A percentile compares a stretch with the other conserved stretches of the same genome.
phyloP scores from a whole-genome alignment of 2,329 filamentous ascomycete species.

The Didymosphaeria variabile region DNA sequence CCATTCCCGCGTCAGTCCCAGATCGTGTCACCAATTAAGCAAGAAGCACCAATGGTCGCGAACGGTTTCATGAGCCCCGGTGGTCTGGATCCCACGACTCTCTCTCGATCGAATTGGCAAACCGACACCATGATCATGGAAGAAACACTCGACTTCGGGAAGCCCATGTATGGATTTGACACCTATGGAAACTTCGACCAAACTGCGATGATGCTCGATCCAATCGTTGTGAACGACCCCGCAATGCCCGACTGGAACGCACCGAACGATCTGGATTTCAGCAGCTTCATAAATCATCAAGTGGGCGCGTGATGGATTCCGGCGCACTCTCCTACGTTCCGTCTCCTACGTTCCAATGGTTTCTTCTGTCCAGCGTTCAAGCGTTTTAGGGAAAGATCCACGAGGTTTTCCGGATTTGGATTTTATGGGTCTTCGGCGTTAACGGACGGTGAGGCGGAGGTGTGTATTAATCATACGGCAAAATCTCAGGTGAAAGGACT shows the following conservation, averaged over 20 bases:
- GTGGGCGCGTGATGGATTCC: constrained; percentile 40
- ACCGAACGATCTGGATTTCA: constrained; percentile 47
- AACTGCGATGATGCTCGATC: constrained; percentile 44
- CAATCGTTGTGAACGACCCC: constrained; percentile 40
- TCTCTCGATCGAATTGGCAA: constrained; percentile 42
- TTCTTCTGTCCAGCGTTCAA: constrained; percentile 45
- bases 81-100: constrained; percentile 41
- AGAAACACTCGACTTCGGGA: constrained; percentile 46
- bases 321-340: constrained; percentile 26
- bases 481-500: constrained; percentile 23
- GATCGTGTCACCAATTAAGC: constrained; percentile 39
- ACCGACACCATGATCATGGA: constrained; percentile 49
- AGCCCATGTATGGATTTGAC: constrained; percentile 46
- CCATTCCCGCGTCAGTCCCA: constrained; percentile 49
- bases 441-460: constrained; percentile 22
- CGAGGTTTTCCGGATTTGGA: constrained; percentile 31
- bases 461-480: constrained; percentile 24
- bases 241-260: constrained; percentile 49
- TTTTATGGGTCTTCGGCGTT: constrained; percentile 30
- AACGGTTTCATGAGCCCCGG: constrained; percentile 40
- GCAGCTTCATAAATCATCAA: constrained; percentile 48
- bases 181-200: constrained; percentile 43
- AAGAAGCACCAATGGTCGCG: constrained; percentile 41
- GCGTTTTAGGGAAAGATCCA: constrained; percentile 39
- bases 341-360: constrained; percentile 29